A percentile compares a stretch with the other conserved stretches of the same genome.
Evolutionary conservation across 805 yeast species (phyloP).

Genomic region (Zygosaccharomyces pseudorouxii): DNA sequence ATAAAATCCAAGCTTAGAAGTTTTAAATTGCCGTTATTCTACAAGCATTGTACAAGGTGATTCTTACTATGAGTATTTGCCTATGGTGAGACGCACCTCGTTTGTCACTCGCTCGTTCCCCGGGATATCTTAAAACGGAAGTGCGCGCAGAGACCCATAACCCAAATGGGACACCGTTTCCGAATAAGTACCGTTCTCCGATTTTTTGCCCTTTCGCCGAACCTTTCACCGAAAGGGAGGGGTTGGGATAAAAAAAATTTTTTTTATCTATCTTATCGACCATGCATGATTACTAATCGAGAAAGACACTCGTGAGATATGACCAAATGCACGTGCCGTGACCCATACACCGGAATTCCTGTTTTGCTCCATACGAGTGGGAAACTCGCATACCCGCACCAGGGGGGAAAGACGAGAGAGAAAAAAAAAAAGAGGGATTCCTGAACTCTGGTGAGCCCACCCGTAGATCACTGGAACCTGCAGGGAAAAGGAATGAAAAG

Average conservation of each 20-base stretch:
- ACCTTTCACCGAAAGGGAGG: neutral
- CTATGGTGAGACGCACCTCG: neutral
- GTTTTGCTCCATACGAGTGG: no score
- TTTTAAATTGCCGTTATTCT: neutral
- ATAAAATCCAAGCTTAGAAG: no score
- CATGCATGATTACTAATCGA: neutral
- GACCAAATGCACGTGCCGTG: no score
- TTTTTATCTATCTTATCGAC: neutral
- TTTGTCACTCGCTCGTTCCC: neutral
- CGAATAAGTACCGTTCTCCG: neutral
- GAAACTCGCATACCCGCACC: neutral
- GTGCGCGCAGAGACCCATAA: neutral
- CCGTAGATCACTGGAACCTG: conserved; percentile 1
- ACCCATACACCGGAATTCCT: no score
- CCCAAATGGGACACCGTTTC: neutral
- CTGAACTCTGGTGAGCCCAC: neutral
- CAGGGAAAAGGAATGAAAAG: neutral
- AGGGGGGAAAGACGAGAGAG: neutral
- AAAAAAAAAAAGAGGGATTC: neutral
- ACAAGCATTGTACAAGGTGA: neutral
- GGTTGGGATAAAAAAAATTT: no score
- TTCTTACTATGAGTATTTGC: neutral
- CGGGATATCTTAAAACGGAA: neutral
- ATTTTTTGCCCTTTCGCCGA: neutral
- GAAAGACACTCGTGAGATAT: no score